Evolutionary conservation across 176 grass and related monocot genomes (phyloP), one percentile per base, ranked within the genome.

Genomic region (Olyra latifolia): DNA sequence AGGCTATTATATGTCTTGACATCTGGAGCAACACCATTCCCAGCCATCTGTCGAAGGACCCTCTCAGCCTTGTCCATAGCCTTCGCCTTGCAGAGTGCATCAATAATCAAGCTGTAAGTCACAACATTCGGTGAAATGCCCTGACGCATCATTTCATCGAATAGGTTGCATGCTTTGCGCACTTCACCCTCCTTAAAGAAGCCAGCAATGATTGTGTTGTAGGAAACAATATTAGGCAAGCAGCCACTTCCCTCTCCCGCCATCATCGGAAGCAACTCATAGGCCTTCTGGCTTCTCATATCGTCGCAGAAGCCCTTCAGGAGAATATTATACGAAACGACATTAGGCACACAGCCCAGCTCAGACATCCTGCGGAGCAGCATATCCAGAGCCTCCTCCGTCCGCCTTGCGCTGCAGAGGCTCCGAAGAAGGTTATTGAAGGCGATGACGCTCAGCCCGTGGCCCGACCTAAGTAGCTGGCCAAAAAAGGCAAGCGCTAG

Each of bases 341-440:
- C n/a, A n/a, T n/a, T n/a, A n/a, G n/a, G n/a, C n/a, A n/a, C n/a
- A n/a, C n/a, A n/a, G n/a, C n/a, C n/a, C n/a, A n/a, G n/a, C n/a
- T n/a, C n/a, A 90, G 61, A 61, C 85, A 85, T 87, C 52, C 45
- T 88, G 16, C 77, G 67, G 20, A 81, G 40, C 53, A 88, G 28
- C 17, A 77, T n/a, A 14, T 49, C 52, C 44, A 65, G 9, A 14
- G 78, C 78, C 49, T 69, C 25, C 0, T 29, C 10, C 0, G 66
- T 29, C 23, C 29, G 65, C 24, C 75, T 52, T n/a, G 47, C 32
- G 6, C 20, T 4, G 11, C 79, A 84, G n/a, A 91, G 89, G 9
- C 54, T 13, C 24, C n/a, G 65, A 24, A 91, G 48, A 13, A 91
- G 24, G 17, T 4, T 10, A 48, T 0, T 45, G 14, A 61, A 72